Evolutionary conservation across 164 flowering plant genomes (phyloP), one percentile per base, ranked within the genome.

Genomic region (Malania oleifera): DNA sequence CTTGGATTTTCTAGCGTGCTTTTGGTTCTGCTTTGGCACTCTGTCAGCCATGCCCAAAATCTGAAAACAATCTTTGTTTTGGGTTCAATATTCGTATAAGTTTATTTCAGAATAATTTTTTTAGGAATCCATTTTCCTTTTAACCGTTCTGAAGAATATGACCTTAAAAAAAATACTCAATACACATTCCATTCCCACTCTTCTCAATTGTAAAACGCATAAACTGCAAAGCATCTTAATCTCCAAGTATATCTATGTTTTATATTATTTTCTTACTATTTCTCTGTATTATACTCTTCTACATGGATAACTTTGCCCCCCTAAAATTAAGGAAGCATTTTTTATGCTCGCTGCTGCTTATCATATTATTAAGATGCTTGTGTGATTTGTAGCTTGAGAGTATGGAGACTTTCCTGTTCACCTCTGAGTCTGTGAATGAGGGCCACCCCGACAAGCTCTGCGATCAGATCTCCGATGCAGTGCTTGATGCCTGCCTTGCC

Each of bases 381-480:
- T 34, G 17, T 61, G 37, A 9, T 54, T 1, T 69, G 71, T 60
- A 81, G 83, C 48, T 71, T 65, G 51, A 41, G 35, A 61, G 24
- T 72, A 82, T 84, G 93, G 93, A 86, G 68, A 80, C 86, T 60
- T 84, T 86, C 68, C 81, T 86, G 56, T 86, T 82, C 67, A 86
- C 93, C 41, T 86, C 93, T 0, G 93, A 86, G 60, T 86, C 93
- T 15, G 93, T 86, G 60, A 86, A 86, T 67, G 93, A 86, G 82
- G 93, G 89, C 2, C 93, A 86, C 77, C 93, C 93, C 2, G 93
- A 86, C 76, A 86, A 86, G 79, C 77, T 86, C 5, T 86, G 93
- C 54, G 93, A 86, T 68, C 92, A 86, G 77, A 80, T 86, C 68
- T 86, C 93, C 15, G 93, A 83, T 75, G 93, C 93, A 0, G 86